Conservation (phyloP, 352 stramenopile species). For the Pythium brachiatum region DNA sequence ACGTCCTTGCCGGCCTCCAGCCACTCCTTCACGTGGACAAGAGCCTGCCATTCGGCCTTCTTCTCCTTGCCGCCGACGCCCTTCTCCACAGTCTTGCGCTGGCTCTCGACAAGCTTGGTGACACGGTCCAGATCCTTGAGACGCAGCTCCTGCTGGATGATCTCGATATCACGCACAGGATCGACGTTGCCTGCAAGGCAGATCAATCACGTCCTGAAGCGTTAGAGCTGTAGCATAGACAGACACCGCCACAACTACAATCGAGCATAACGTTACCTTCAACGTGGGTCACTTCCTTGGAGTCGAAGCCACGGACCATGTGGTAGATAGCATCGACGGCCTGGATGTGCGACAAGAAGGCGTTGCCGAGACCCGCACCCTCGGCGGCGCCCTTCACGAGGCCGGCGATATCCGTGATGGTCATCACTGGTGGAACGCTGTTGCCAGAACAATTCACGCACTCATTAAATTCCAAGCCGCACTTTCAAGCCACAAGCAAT, state of each 20-base stretch:
- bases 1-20: slow-evolving; percentile 89
- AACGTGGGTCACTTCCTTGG: slow-evolving; percentile 98
- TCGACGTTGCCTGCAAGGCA: slow-evolving; percentile 94
- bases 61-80: slow-evolving; percentile 93
- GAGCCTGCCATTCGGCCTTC: slow-evolving; percentile 92
- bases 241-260: not conserved
- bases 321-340: slow-evolving; percentile 98
- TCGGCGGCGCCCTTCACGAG: slow-evolving; percentile 97
- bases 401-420: slow-evolving; percentile 99
- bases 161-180: slow-evolving; percentile 98
- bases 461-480: not conserved
- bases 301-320: slow-evolving; percentile 98
- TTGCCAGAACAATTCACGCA: slow-evolving; percentile 1
- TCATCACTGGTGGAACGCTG: slow-evolving; percentile 94
- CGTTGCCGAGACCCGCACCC: slow-evolving; percentile 98
- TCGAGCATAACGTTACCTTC: slow-evolving; percentile 59
- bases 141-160: slow-evolving; percentile 98
- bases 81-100: slow-evolving; percentile 89
- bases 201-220: too few relatives aligned
- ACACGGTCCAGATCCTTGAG: slow-evolving; percentile 96
- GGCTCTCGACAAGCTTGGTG: slow-evolving; percentile 65
- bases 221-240: too few relatives aligned
- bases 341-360: slow-evolving; percentile 99
- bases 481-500: not conserved
- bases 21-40: slow-evolving; percentile 80